Conservation (phyloP, 2,329 filamentous ascomycete genomes). For the Elsinoe perseae region DNA sequence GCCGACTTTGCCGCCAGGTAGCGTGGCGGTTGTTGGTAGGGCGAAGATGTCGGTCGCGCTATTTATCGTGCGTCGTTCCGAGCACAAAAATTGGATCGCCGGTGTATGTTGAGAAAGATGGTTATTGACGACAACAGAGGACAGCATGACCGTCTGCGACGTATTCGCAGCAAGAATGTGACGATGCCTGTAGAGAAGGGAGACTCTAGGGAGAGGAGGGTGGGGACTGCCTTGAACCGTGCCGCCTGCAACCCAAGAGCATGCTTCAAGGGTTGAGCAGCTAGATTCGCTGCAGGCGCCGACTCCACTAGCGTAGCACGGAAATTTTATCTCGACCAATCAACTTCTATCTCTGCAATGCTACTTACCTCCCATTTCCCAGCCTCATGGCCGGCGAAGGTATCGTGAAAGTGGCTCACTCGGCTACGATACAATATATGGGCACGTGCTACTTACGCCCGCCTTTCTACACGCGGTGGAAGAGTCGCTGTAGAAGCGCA, state of each 20-base stretch:
- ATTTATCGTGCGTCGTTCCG: not conserved
- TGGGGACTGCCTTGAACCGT: not conserved
- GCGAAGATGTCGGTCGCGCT: not conserved
- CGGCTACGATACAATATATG: not conserved
- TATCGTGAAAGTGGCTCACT: not conserved
- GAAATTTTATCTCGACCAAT: not conserved
- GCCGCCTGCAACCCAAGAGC: not conserved
- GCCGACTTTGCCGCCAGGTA: not conserved
- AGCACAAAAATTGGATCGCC: not conserved
- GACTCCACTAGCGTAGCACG: not conserved
- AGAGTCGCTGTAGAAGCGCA: not conserved
- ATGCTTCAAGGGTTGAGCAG: not conserved
- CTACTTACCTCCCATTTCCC: not conserved
- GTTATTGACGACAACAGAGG: not conserved
- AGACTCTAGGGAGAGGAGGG: not conserved
- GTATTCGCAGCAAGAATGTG: not conserved
- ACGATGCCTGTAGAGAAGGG: not conserved
- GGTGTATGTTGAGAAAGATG: not conserved
- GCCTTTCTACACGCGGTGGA: not conserved
- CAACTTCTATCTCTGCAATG: not conserved
- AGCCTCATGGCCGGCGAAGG: not conserved
- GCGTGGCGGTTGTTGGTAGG: not conserved
- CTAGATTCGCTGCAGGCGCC: not conserved
- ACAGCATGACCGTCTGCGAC: not conserved
- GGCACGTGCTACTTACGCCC: not conserved